Base-by-base conservation (phyloP, 192 early-diverging fungal genomes). In the Umbelopsis sp. region DNA sequence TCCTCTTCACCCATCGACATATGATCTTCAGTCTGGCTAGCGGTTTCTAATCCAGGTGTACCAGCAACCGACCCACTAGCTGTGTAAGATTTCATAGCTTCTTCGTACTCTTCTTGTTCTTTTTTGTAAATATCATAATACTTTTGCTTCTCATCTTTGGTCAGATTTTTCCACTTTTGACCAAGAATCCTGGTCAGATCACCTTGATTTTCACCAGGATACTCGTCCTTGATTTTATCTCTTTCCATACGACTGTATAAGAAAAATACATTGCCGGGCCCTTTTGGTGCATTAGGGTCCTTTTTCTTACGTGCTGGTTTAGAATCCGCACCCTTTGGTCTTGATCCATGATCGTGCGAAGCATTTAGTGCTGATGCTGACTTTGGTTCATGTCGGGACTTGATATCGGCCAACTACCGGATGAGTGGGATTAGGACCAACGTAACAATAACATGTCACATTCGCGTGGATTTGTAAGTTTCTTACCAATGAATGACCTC, bases 211-310 rank as follows among this genome's bases (percentile, higher is more conserved):
- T 80, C 78, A 15, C 52, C 74, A 15, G 71, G 74, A 10, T 77
- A 51, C 37, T 80, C 75, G 49, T 82, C 81, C 66, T 79, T 82
- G 22, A 80, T 72, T 48, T 72, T 74, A 49, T 79, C 75, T 11
- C 81, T 72, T 65, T 82, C 74, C 53, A 72, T 52, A 45, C 79
- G 71, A 35, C 81, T 80, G 47, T 80, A 82, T 9, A 78, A 48
- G 46, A 78, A 80, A 61, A 82, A 80, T 16, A 77, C 81, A 44
- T 80, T 80, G 27, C 73, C 70, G 6, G 81, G 81, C 12, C 78
- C 64, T 46, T 82, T 82, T n/a, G 81, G 81, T 22, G 78, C 78
- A 65, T 77, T 80, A 16, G 78, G 81, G 68, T 82, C 81, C 53
- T 71, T 79, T 41, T 75, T 72, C 58, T 70, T 76, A 16, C 74